phyloP scores from a whole-genome alignment of 495 filamentous ascomycete genomes.

The Immersiella caudata region DNA sequence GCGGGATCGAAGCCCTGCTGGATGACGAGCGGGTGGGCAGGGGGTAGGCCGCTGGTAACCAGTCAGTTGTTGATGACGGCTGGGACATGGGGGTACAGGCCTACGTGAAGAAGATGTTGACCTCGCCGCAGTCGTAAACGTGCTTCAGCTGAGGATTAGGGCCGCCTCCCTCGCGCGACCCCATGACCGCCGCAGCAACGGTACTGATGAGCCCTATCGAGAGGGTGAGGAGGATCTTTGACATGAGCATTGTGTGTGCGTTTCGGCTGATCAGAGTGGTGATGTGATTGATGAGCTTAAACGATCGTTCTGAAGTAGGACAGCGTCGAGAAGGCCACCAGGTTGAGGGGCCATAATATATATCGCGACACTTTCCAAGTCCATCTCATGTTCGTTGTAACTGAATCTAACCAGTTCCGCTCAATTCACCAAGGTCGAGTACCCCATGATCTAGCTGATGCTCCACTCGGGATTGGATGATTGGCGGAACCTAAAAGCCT shows the following conservation, averaged over 20 bases:
- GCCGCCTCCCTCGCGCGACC: not conserved
- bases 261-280: not conserved
- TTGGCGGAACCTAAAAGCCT: no score
- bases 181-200: not conserved
- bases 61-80: not conserved
- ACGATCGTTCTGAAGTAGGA: no score
- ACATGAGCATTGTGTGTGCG: not conserved
- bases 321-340: no score
- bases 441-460: no score
- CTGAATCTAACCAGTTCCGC: no score
- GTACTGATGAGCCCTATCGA: not conserved
- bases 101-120: constrained; percentile 18
- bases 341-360: no score
- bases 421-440: no score
- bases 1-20: constrained; percentile 13
- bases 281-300: not conserved
- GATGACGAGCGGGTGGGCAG: constrained; percentile 19
- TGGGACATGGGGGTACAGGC: no score
- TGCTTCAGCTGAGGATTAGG: not conserved
- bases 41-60: constrained; percentile 8
- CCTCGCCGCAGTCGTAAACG: not conserved
- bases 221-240: not conserved
- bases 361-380: no score
- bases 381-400: no score
- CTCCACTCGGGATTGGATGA: no score